Base-by-base conservation (phyloP, 768 basidiomycete genomes). In the Melanogaster broomeanus region DNA sequence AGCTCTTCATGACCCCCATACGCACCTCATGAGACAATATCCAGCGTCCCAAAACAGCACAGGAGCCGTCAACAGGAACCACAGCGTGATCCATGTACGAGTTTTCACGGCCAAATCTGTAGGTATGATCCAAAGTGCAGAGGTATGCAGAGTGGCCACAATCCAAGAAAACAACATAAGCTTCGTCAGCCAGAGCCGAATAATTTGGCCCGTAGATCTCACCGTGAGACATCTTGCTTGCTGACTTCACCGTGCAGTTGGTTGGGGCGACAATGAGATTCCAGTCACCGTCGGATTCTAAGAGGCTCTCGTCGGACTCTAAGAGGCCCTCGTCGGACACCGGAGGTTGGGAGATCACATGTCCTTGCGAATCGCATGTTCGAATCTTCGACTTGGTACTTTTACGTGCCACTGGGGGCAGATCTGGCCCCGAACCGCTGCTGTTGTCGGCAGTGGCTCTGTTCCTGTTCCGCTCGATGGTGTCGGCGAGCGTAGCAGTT, bases 21-120 rank as follows among this genome's bases (percentile, higher is more conserved):
- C 80, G 53, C 55, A 88, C 90, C 90, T 78, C 77, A 88, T 78
- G 52, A 92, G 83, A 61, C 88, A 90, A 65, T 89, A 93, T 16
- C 76, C 74, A 1, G 72, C 87, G 76, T 93, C 90, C 91, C 90
- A 93, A 48, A 80, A 55, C 51, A 92, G 78, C 52, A 93, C 71
- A 2, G 67, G 67, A 0, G 59, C 52, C 0, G 67, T 53, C 40
- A 90, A 42, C 5, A 87, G 57, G 61, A 90, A 89, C 88, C 88
- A 88, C 21, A 82, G 68, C 1, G 84, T 74, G 25, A 87, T 73
- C 83, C 83, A 84, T 49, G 72, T 75, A 56, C 79, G 60, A 0
- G 79, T 78, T 53, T 79, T 82, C 24, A 76, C 64, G 39, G 78
- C 64, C 82, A 83, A 83, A 13, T 28, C 33, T n/a, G n/a, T n/a